Percentiles rank a stretch among this genome's conserved stretches.
Evolutionary conservation across 169 alveolate genomes (phyloP).

Genomic region (Plasmodium malariae): DNA sequence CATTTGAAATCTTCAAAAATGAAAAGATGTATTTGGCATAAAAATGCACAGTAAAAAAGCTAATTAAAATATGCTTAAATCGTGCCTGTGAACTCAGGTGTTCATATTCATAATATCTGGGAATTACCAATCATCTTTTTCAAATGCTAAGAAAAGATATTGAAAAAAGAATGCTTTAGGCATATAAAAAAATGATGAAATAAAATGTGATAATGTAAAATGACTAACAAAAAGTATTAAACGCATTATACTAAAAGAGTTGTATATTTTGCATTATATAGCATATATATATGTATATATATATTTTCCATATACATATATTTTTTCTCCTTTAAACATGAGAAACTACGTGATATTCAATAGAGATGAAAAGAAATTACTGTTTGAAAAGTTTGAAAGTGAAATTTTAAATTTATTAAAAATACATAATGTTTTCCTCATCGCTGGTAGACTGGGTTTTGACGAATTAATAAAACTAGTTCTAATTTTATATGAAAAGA

Average conservation of each 20-base stretch:
- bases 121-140: too few relatives aligned
- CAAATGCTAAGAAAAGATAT: too few relatives aligned
- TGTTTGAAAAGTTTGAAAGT: slow-evolving; percentile 54
- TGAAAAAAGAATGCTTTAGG: not conserved
- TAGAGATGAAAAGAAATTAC: slow-evolving; percentile 43
- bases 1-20: too few relatives aligned
- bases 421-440: slow-evolving; percentile 34
- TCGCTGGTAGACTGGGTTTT: slow-evolving; percentile 56
- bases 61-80: too few relatives aligned
- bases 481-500: slow-evolving; percentile 57
- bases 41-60: too few relatives aligned
- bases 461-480: slow-evolving; percentile 42
- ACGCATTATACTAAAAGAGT: too few relatives aligned
- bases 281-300: too few relatives aligned
- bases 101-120: too few relatives aligned
- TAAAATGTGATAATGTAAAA: not conserved
- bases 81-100: too few relatives aligned
- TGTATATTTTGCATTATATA: too few relatives aligned
- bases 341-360: slow-evolving; percentile 38
- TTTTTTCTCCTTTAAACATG: slow-evolving; percentile 10
- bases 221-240: too few relatives aligned
- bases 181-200: not conserved
- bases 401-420: slow-evolving; percentile 48
- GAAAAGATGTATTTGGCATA: too few relatives aligned
- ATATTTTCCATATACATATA: not conserved